Evolutionary conservation across 108 stramenopile genomes (phyloP).

Genomic region (Cyclotella distinguenda): DNA sequence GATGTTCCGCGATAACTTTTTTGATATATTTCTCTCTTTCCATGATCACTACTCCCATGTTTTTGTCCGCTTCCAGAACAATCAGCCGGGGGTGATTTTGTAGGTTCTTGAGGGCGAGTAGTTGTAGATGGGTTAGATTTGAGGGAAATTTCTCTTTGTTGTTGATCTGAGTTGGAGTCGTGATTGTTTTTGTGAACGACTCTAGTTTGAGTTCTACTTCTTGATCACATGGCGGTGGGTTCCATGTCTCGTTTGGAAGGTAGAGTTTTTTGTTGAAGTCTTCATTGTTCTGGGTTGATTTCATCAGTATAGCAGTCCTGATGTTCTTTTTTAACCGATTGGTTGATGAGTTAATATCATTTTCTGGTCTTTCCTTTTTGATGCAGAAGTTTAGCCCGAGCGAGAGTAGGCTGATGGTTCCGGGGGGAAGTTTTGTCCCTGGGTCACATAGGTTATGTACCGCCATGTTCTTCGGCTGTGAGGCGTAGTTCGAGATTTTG

Average conservation of each 20-base stretch:
- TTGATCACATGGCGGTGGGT: not conserved
- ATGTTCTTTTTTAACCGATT: not conserved
- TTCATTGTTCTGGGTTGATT: not conserved
- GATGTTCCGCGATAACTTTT: not conserved
- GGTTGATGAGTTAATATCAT: not conserved
- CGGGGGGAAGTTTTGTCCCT: not conserved
- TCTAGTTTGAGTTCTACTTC: not conserved
- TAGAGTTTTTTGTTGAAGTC: not conserved
- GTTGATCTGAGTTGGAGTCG: not conserved
- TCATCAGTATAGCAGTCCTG: not conserved
- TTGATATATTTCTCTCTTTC: not conserved
- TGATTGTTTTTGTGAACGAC: not conserved
- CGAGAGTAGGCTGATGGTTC: not conserved
- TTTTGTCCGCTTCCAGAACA: not conserved
- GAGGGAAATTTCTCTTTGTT: not conserved
- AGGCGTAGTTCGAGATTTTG: not conserved
- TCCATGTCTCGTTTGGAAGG: not conserved
- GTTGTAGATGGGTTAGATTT: not conserved
- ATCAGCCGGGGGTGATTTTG: not conserved
- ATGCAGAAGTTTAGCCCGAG: constrained; percentile 1
- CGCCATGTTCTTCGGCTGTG: not conserved
- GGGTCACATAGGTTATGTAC: not conserved
- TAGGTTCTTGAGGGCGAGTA: not conserved
- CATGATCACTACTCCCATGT: not conserved
- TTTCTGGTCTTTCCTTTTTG: not conserved